Evolutionary conservation across 2,329 filamentous ascomycete genomes (phyloP), one percentile per base, ranked within the genome.

Genomic region (Colletotrichum neosansevieriae): DNA sequence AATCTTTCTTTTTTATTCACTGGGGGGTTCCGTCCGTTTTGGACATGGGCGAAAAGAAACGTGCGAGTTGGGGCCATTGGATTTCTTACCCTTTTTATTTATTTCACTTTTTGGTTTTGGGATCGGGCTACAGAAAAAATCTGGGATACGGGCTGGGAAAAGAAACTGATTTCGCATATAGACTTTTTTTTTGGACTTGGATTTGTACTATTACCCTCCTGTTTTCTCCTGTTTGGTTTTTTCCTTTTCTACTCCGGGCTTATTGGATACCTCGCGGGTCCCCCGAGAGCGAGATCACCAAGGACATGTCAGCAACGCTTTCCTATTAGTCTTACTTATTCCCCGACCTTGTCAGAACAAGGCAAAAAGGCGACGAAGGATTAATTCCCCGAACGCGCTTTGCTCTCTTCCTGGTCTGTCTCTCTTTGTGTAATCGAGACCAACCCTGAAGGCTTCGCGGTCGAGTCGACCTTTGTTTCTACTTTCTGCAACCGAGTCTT

Each of bases 121-220:
- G 60, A 57, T 69, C 29, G 69, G 68, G 58, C 21, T 71, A 71
- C 63, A 71, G n/a, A 61, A 71, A 71, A 71, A 70, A 40, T 19
- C 32, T 56, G 59, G 70, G 63, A 59, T 47, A 36, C 34, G 70
- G 70, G 56, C 45, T 70, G 67, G 70, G 61, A 65, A 71, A 71
- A 71, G 67, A 70, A 70, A 70, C 51, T 64, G 50, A 47, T n/a
- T 70, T 70, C 63, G 63, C 63, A 71, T 71, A 70, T 69, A 71
- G 67, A 70, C 68, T 65, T 58, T 61, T 42, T 32, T 17, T 47
- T 40, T 38, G 34, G 42, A 10, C 50, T 69, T 53, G 4, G 4
- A 5, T 24, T 24, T 63, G 15, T 51, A 51, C 19, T 58, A 59
- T 53, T 50, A 58, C 66, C 47, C 32, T 19, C 50, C 24, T 57